Percentiles rank a stretch among this genome's conserved stretches.
Conservation (phyloP, 1,284 basidiomycete species). For the Puccinia hordei region DNA sequence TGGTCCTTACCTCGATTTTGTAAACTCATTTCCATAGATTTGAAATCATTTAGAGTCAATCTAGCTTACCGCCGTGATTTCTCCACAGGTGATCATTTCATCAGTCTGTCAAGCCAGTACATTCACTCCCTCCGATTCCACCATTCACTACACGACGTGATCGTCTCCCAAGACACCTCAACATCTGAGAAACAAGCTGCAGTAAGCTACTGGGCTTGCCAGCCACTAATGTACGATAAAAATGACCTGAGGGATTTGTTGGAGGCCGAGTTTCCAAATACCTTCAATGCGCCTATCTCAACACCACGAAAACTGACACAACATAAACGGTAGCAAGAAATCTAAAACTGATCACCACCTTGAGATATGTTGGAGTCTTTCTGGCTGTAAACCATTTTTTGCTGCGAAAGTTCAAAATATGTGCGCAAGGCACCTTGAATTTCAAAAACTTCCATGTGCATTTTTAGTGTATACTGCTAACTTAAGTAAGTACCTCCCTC, state of each 20-base stretch:
- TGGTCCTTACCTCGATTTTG: conserved; percentile 35
- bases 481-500: too few relatives aligned
- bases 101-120: conserved; percentile 11
- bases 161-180: conserved; percentile 4
- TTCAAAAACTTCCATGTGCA: too few relatives aligned
- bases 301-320: conserved; percentile 8
- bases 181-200: conserved; percentile 46
- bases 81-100: conserved; percentile 36
- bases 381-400: too few relatives aligned
- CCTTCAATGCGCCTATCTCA: not conserved
- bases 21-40: not conserved
- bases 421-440: too few relatives aligned
- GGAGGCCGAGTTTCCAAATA: conserved; percentile 18
- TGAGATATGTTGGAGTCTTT: not conserved
- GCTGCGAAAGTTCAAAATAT: too few relatives aligned
- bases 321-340: too few relatives aligned
- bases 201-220: conserved; percentile 50
- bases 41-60: not conserved
- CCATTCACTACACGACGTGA: conserved; percentile 2
- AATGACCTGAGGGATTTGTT: conserved; percentile 20
- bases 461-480: too few relatives aligned
- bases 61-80: not conserved
- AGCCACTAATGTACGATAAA: conserved; percentile 38
- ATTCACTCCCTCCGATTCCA: conserved; percentile 13
- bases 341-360: too few relatives aligned